Percentiles rank a stretch among this genome's conserved stretches.
These are phyloP conservation scores for Pseudonectria foliicola DNA, from an alignment of 2,329 filamentous ascomycete genomes.

Conservation along the genomic window DNA sequence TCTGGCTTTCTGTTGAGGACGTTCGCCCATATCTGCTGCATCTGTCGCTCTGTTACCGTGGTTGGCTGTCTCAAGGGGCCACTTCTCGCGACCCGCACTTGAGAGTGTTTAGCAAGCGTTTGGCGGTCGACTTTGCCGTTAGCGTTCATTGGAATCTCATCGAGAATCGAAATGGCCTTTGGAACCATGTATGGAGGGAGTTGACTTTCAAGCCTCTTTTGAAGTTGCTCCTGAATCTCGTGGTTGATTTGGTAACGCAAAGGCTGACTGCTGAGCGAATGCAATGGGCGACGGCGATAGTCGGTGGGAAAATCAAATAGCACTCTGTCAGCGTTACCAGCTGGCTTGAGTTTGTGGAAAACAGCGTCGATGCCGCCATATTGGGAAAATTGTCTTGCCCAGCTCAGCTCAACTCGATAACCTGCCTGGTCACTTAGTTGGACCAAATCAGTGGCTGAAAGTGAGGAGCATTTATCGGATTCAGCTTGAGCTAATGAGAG, in stretches of 20 bases:
- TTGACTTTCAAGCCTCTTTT: constrained; percentile 4
- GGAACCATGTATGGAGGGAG: constrained; percentile 2
- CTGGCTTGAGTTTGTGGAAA: constrained; percentile 28
- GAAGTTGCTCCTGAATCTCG: constrained; percentile 1
- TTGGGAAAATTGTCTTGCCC: constrained; percentile 32
- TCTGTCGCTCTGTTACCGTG: too few species aligned
- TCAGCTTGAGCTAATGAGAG: background rate
- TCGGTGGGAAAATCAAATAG: constrained; percentile 19
- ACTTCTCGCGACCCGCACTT: too few species aligned
- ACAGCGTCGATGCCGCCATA: constrained; percentile 20
- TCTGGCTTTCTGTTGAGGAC: background rate
- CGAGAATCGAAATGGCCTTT: background rate
- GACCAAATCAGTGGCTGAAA: constrained; percentile 11
- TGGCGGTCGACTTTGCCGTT: background rate
- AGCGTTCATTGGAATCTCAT: constrained; percentile 1
- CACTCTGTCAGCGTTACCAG: background rate
- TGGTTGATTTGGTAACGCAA: constrained; percentile 1
- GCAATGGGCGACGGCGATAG: background rate
- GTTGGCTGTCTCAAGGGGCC: too few species aligned
- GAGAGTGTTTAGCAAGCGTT: too few species aligned
- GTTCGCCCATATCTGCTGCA: constrained; percentile 12
- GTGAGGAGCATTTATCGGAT: constrained; percentile 3
- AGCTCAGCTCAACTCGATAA: constrained; percentile 39
- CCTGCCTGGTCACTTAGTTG: constrained; percentile 25
- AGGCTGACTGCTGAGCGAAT: background rate